Conservation (phyloP, 129 eudicot genomes). For the Smallanthus sonchifolius region DNA sequence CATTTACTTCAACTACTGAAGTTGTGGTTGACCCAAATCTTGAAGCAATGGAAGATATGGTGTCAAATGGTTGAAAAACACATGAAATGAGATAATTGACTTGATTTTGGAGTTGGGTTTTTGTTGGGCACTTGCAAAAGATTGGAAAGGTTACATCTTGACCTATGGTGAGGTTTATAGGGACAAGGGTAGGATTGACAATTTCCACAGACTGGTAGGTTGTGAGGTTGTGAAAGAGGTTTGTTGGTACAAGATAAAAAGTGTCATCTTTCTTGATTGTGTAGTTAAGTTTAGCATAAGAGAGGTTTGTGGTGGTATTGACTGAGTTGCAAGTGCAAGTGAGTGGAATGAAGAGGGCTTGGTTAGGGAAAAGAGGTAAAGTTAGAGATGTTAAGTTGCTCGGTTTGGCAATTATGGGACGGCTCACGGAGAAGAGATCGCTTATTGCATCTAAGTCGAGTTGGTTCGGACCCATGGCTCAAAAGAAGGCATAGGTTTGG, state of each 20-base stretch:
- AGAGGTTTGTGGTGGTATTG: constrained; percentile 39
- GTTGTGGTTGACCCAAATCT: constrained; percentile 39
- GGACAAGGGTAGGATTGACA: constrained; percentile 63
- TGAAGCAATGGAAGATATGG: constrained; percentile 48
- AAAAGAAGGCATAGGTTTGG: constrained; percentile 68
- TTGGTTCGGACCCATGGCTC: constrained; percentile 45
- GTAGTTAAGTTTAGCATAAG: constrained; percentile 58
- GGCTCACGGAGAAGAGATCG: constrained; percentile 74
- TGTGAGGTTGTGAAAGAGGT: constrained; percentile 55
- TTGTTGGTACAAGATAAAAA: constrained; percentile 47
- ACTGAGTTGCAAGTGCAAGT: constrained; percentile 67
- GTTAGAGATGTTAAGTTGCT: constrained; percentile 64
- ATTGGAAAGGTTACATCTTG: constrained; percentile 53
- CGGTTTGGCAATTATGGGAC: constrained; percentile 59
- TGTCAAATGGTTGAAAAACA: constrained; percentile 75
- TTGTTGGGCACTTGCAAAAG: constrained; percentile 82
- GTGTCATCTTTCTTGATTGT: constrained; percentile 56
- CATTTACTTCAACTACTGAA: constrained; percentile 50
- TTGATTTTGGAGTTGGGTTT: constrained; percentile 38
- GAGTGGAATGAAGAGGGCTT: constrained; percentile 69
- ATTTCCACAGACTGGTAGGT: constrained; percentile 66
- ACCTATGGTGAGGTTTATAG: constrained; percentile 52
- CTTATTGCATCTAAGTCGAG: constrained; percentile 67
- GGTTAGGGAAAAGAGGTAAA: constrained; percentile 53
- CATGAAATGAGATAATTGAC: constrained; percentile 54